These are phyloP conservation scores for Yamadazyma dushanensis DNA, from an alignment of 1,139 yeast species.

Conservation along the genomic window DNA sequence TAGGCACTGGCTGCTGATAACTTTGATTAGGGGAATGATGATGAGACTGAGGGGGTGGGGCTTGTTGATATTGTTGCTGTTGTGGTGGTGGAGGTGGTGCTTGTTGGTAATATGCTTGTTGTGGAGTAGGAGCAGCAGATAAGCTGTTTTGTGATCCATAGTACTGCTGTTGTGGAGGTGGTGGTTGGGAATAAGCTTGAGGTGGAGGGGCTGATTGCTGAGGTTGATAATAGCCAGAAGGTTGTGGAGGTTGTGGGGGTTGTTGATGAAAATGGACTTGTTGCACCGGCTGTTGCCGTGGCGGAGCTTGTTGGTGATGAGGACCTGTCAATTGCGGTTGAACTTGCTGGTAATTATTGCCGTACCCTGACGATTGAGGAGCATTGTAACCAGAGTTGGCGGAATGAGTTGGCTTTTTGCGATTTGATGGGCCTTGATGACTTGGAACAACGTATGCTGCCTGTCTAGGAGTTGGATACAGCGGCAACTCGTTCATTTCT, in stretches of 20 bases:
- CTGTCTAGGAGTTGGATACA: slow-evolving; percentile 51
- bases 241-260: slow-evolving; percentile 14
- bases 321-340: slow-evolving; percentile 6
- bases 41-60: slow-evolving; percentile 5
- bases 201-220: slow-evolving; percentile 8
- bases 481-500: slow-evolving; percentile 41
- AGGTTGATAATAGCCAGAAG: slow-evolving; percentile 13
- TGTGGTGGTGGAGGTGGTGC: slow-evolving; percentile 13
- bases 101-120: slow-evolving; percentile 12
- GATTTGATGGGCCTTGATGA: background rate
- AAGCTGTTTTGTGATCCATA: slow-evolving; percentile 15
- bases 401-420: slow-evolving; percentile 7
- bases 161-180: slow-evolving; percentile 17
- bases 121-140: slow-evolving; percentile 15
- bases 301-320: slow-evolving; percentile 12
- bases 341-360: slow-evolving; percentile 4
- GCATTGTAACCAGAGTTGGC: slow-evolving; percentile 15
- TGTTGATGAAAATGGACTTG: slow-evolving; percentile 12
- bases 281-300: slow-evolving; percentile 17
- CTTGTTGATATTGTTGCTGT: slow-evolving; percentile 10
- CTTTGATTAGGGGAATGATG: slow-evolving; percentile 2
- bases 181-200: slow-evolving; percentile 10
- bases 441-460: slow-evolving; percentile 35
- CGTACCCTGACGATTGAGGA: slow-evolving; percentile 9
- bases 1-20: slow-evolving; percentile 1